Base-by-base conservation (phyloP, 2,329 filamentous ascomycete species). In the Paramyrothecium roridum region DNA sequence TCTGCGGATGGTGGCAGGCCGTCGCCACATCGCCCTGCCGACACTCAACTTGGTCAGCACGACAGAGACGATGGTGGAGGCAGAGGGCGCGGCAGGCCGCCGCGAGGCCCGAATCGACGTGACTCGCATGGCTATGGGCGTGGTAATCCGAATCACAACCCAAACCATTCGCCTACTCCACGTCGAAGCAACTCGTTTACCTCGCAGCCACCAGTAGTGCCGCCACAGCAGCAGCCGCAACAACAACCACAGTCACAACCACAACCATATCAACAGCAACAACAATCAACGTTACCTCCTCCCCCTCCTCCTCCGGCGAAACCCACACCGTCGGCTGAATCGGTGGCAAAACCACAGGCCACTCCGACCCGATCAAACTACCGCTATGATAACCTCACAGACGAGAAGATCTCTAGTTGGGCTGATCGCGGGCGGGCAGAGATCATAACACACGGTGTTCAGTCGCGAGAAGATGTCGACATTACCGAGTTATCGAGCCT, bases 381-480 rank as follows among this genome's bases (percentile, higher is more conserved):
- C 70, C 83, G 82, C 62, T 97, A 95, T 71, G 83, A 88, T 55
- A 86, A 88, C 64, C 72, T 97, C 49, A 95, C 89, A 4, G 85
- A 91, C 59, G 82, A 86, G 21, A 80, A 82, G 54, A 70, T 95
- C 52, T 75, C 79, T 33, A 73, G 77, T 30, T 98, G 95, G 95
- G 73, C 79, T 43, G 77, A 81, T 34, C 79, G 75, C 48, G 90
- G 89, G 30, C 87, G 86, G 54, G 80, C 87, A 58, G 82, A 84
- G 23, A 76, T 96, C 13, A 73, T 93, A 20, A 80, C 85, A 21
- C 80, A 84, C 62, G 89, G 87, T 22, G 70, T 81, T 47, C 79
- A 86, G 62, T 86, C 88, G 50, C 83, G 85, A 62, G 75, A 83
- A 37, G 82, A 88, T 60, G 84, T 89, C 61, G 87, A 96, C 65